Evolutionary conservation across 805 yeast species (phyloP).

Genomic region (Suhomyces sp.): DNA sequence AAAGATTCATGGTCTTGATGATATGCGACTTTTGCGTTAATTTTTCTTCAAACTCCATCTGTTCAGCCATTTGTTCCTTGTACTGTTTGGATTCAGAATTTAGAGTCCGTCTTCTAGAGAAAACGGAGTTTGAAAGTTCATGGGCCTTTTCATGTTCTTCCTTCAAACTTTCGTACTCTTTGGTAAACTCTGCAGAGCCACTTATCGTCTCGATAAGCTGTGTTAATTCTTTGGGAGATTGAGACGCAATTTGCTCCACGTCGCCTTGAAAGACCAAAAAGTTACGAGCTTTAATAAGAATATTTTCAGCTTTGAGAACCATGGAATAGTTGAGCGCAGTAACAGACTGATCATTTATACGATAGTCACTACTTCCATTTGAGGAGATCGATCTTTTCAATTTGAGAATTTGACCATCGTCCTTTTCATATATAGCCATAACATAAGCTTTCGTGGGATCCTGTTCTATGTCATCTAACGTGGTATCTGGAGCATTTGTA

Average conservation of each 20-base stretch:
- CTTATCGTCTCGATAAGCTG: conserved; percentile 75
- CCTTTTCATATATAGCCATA: conserved; percentile 68
- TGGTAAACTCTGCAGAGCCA: conserved; percentile 67
- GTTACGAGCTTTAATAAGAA: conserved; percentile 83
- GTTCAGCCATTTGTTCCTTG: conserved; percentile 70
- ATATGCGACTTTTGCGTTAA: conserved; percentile 46
- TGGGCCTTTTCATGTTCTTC: conserved; percentile 66
- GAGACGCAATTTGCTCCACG: conserved; percentile 89
- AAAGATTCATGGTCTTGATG: conserved; percentile 51
- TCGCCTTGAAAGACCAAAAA: conserved; percentile 96
- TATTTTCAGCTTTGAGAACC: conserved; percentile 71
- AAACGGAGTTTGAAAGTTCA: conserved; percentile 59
- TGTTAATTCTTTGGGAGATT: conserved; percentile 73
- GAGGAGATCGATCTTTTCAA: conserved; percentile 61
- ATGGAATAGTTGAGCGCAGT: conserved; percentile 63
- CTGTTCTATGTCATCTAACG: conserved; percentile 16
- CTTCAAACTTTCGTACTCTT: conserved; percentile 63
- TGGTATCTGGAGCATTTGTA: conserved; percentile 10
- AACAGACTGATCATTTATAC: conserved; percentile 58
- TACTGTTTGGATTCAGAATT: conserved; percentile 76
- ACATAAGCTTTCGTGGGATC: conserved; percentile 67
- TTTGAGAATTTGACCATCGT: conserved; percentile 54
- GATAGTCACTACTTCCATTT: conserved; percentile 64
- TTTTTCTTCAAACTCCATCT: conserved; percentile 60
- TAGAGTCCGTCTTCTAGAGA: conserved; percentile 65